A percentile compares a stretch with the other conserved stretches of the same genome.
Conservation (phyloP, 257 asterid species). For the Striga asiatica region DNA sequence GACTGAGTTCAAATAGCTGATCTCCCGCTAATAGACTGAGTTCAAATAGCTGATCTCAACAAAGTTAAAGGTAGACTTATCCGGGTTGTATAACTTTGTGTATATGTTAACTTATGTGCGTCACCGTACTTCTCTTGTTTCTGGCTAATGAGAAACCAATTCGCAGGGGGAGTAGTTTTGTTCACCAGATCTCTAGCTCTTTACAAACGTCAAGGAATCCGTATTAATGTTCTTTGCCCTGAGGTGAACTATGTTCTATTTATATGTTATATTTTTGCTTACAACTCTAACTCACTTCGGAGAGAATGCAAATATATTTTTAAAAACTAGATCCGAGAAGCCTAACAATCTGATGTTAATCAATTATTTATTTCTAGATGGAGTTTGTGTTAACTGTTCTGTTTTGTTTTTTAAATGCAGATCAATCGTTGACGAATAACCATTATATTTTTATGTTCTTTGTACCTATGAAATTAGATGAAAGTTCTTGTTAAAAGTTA, state of each 20-base stretch:
- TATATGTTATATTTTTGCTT: constrained; percentile 1
- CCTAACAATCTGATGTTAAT: not conserved
- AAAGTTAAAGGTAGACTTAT: not conserved
- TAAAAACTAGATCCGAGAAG: not conserved
- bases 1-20: too few relatives aligned
- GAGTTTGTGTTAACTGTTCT: too few relatives aligned
- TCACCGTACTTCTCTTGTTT: constrained; percentile 4
- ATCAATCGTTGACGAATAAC: not conserved
- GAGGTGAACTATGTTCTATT: constrained; percentile 56
- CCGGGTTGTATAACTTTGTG: constrained; percentile 1
- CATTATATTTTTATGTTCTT: too few relatives aligned
- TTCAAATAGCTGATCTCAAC: too few relatives aligned
- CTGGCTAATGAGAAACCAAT: constrained; percentile 11
- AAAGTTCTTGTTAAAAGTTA: too few relatives aligned
- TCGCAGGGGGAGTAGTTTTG: constrained; percentile 75
- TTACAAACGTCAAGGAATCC: constrained; percentile 79
- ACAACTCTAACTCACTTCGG: not conserved
- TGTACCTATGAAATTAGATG: too few relatives aligned
- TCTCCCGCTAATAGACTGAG: too few relatives aligned
- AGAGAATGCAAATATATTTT: not conserved
- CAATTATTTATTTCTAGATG: not conserved
- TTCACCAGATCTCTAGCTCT: constrained; percentile 79
- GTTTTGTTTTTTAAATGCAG: not conserved
- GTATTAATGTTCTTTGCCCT: constrained; percentile 90
- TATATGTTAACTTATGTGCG: not conserved